Conservation (phyloP, 805 yeast species). For the Nakazawaea anatomiae region DNA sequence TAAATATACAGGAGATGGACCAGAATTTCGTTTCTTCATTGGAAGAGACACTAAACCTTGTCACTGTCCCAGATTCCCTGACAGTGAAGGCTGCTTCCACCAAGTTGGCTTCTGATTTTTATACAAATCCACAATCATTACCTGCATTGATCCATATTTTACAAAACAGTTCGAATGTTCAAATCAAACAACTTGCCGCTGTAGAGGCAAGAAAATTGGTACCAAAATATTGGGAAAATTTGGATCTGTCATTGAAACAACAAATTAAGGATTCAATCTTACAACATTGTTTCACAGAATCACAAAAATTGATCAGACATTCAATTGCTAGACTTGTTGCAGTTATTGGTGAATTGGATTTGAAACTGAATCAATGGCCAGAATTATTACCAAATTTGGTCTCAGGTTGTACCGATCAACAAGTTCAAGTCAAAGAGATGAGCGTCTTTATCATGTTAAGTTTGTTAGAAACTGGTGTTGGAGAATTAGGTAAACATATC, state of each 20-base stretch:
- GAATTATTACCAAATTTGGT: conserved; percentile 68
- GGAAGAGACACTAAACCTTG: conserved; percentile 74
- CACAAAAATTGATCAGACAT: conserved; percentile 68
- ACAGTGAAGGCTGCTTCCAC: conserved; percentile 80
- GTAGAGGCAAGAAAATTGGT: conserved; percentile 91
- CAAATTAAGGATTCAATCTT: conserved; percentile 66
- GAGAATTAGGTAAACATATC: conserved; percentile 50
- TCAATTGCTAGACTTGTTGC: conserved; percentile 86
- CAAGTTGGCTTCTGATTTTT: conserved; percentile 67
- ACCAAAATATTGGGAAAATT: conserved; percentile 58
- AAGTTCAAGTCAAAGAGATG: conserved; percentile 65
- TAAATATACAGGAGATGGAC: conserved; percentile 42
- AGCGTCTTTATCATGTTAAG: conserved; percentile 76
- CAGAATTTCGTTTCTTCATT: conserved; percentile 61
- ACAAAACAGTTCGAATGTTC: conserved; percentile 62
- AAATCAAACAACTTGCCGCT: conserved; percentile 87
- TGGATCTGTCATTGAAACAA: conserved; percentile 44
- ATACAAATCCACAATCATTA: conserved; percentile 62
- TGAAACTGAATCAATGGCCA: conserved; percentile 63
- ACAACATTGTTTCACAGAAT: conserved; percentile 60
- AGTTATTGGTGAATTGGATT: conserved; percentile 74
- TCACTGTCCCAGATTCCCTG: conserved; percentile 74
- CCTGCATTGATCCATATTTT: conserved; percentile 81
- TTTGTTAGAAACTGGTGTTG: conserved; percentile 66
- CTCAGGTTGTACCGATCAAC: conserved; percentile 52